Conservation (phyloP, 257 asterid genomes). For the Ocimum tenuiflorum region DNA sequence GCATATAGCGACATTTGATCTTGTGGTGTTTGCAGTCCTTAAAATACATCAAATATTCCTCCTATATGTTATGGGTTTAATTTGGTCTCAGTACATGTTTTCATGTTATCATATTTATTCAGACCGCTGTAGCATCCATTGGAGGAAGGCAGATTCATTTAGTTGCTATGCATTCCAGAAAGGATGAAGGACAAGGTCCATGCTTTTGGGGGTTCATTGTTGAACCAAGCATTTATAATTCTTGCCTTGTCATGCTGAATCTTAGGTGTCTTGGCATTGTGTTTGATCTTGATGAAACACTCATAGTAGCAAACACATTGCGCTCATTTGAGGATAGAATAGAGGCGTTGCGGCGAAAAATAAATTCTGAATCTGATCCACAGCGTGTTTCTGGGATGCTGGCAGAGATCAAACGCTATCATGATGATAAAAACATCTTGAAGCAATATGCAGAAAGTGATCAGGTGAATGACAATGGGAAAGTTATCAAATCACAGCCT, state of each 20-base stretch:
- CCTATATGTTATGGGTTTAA: background rate
- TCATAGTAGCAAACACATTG: slow-evolving; percentile 90
- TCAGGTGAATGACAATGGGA: slow-evolving; percentile 81
- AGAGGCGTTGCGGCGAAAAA: slow-evolving; percentile 74
- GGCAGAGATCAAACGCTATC: slow-evolving; percentile 85
- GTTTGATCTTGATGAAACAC: slow-evolving; percentile 98
- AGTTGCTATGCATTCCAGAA: slow-evolving; percentile 89
- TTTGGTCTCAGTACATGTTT: slow-evolving; percentile 4
- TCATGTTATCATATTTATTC: slow-evolving; percentile 21
- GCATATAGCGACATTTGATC: background rate
- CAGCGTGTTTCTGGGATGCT: slow-evolving; percentile 70
- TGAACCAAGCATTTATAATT: slow-evolving; percentile 60
- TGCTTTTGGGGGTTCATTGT: slow-evolving; percentile 92
- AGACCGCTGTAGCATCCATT: slow-evolving; percentile 76
- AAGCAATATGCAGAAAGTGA: slow-evolving; percentile 96
- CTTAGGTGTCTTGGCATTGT: slow-evolving; percentile 95
- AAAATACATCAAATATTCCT: background rate
- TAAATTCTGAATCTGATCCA: slow-evolving; percentile 67
- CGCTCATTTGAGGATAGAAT: slow-evolving; percentile 93
- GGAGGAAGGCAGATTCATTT: slow-evolving; percentile 78
- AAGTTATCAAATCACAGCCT: slow-evolving; percentile 68
- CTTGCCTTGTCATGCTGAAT: slow-evolving; percentile 85
- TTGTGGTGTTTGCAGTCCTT: background rate
- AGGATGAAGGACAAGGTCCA: slow-evolving; percentile 49
- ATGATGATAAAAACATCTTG: slow-evolving; percentile 73